Percentiles rank a stretch among this genome's conserved stretches.
Evolutionary conservation across 805 yeast species (phyloP).

Genomic region (Diddensiella santjacobensis): DNA sequence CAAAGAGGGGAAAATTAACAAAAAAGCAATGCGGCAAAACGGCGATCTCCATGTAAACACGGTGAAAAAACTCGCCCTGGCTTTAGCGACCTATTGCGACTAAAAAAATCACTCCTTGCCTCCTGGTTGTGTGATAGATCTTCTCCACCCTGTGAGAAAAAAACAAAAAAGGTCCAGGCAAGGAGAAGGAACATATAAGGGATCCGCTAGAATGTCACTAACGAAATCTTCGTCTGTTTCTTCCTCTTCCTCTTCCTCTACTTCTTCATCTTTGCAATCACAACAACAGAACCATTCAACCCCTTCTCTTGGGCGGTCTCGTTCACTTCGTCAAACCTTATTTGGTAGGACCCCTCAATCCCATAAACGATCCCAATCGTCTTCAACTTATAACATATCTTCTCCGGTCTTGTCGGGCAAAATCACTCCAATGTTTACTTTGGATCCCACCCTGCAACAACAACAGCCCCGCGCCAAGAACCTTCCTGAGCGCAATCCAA

Average conservation of each 20-base stretch:
- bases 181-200: background rate
- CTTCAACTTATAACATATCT: background rate
- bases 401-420: background rate
- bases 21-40: background rate
- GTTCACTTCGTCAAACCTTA: background rate
- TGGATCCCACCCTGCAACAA: background rate
- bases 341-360: background rate
- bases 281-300: background rate
- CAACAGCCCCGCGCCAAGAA: background rate
- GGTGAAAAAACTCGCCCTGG: too few relatives aligned
- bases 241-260: background rate
- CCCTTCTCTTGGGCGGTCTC: background rate
- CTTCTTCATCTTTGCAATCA: background rate
- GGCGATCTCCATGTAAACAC: background rate
- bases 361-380: background rate
- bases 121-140: background rate
- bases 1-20: background rate
- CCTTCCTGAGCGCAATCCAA: background rate
- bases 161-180: background rate
- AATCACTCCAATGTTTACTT: constrained; percentile 1
- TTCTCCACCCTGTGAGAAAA: background rate
- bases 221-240: background rate
- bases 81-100: background rate
- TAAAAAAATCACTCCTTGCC: background rate
- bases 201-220: background rate